Percentiles rank a stretch among this genome's conserved stretches.
Conservation (phyloP, 495 filamentous ascomycete genomes). For the Clavariopsis aquatica region DNA sequence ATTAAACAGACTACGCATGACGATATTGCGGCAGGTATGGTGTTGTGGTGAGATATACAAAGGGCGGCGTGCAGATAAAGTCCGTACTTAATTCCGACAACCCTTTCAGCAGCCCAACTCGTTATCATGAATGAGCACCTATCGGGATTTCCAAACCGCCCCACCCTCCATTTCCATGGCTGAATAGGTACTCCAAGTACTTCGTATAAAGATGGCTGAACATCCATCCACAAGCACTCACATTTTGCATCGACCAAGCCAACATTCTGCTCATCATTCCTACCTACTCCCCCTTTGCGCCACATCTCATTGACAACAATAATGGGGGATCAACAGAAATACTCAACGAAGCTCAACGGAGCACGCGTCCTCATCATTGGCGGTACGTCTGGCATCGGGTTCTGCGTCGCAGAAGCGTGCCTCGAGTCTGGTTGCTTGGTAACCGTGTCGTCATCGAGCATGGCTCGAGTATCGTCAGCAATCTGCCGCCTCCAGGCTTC, state of each 20-base stretch:
- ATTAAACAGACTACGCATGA: background rate
- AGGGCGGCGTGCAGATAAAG: background rate
- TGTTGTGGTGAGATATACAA: no score
- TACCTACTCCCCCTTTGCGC: no score
- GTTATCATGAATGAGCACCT: no score
- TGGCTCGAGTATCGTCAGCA: constrained; percentile 33
- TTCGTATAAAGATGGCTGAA: no score
- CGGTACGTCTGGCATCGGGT: constrained; percentile 43
- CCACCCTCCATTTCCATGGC: no score
- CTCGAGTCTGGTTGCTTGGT: constrained; percentile 41
- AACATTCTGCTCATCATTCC: no score
- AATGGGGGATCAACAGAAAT: constrained; percentile 37
- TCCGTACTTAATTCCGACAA: background rate
- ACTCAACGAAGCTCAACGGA: constrained; percentile 29
- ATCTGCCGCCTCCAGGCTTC: constrained; percentile 38
- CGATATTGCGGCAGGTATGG: background rate
- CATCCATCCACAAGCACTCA: no score
- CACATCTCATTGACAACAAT: background rate
- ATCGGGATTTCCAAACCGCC: no score
- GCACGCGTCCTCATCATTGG: constrained; percentile 39
- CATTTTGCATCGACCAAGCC: no score
- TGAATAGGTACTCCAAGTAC: no score
- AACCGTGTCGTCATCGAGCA: constrained; percentile 44
- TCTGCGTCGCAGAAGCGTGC: constrained; percentile 44
- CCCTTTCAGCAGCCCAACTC: no score